Evolutionary conservation across 257 asterid species (phyloP).

Genomic region (Petrea volubilis): DNA sequence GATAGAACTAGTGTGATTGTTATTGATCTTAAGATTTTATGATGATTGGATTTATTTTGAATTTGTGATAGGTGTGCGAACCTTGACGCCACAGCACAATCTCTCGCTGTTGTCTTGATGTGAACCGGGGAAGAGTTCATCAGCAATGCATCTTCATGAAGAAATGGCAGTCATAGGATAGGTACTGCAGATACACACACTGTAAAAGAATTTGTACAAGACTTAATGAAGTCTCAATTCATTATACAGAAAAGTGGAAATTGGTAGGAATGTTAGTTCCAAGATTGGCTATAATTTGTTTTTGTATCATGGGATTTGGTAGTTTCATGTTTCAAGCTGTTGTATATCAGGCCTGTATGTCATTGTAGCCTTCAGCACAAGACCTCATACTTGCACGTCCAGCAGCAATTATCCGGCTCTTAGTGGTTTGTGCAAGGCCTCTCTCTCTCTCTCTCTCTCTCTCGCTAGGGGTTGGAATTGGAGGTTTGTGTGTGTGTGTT

Average conservation of each 20-base stretch:
- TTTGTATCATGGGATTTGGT: constrained; percentile 33
- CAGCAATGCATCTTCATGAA: constrained; percentile 1
- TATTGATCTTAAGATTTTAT: background rate
- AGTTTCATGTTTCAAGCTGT: constrained; percentile 12
- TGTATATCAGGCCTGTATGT: background rate
- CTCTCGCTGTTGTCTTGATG: constrained; percentile 12
- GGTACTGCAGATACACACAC: constrained; percentile 45
- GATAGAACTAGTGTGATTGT: background rate
- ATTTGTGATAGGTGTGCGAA: background rate
- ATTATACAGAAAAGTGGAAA: constrained; percentile 29
- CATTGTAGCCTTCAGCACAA: background rate
- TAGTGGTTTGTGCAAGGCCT: too few species aligned
- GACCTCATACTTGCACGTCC: background rate
- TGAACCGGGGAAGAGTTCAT: background rate
- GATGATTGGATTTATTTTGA: constrained; percentile 1
- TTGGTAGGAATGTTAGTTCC: constrained; percentile 29
- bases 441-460: too few species aligned
- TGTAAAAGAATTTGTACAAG: constrained; percentile 52
- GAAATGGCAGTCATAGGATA: constrained; percentile 34
- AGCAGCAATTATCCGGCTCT: background rate
- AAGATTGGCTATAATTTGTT: constrained; percentile 23
- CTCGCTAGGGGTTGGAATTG: too few species aligned
- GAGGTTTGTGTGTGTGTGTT: too few species aligned
- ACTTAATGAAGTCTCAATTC: constrained; percentile 36
- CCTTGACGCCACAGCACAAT: constrained; percentile 14